These are phyloP conservation scores for Friedmanniomyces endolithicus DNA, from an alignment of 495 filamentous ascomycete genomes.

Conservation along the genomic window DNA sequence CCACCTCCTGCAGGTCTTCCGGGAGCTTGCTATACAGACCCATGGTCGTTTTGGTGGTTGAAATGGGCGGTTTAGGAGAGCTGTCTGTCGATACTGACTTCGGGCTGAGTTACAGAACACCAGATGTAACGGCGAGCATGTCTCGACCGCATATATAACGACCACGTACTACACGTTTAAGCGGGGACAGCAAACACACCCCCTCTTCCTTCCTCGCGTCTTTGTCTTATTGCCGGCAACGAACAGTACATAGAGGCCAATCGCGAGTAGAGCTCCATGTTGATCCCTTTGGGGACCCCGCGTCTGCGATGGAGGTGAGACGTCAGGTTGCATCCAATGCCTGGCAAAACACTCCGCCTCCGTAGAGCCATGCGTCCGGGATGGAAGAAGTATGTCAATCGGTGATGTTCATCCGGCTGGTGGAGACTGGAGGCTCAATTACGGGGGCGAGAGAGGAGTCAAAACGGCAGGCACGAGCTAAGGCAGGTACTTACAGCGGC, in stretches of 20 bases:
- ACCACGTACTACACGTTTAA: not conserved
- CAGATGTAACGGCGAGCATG: no score
- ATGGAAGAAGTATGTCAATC: no score
- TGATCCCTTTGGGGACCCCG: not conserved
- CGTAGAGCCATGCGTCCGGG: no score
- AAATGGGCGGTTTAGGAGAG: not conserved
- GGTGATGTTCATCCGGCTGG: no score
- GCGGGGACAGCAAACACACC: not conserved
- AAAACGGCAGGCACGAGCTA: no score
- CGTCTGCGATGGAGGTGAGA: not conserved
- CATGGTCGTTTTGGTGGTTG: conserved; percentile 22
- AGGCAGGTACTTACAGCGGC: no score
- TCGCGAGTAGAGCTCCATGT: not conserved
- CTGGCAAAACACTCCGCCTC: no score
- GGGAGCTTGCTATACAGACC: conserved; percentile 27
- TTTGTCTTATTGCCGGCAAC: not conserved
- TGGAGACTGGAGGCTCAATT: no score
- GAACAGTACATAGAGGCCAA: not conserved
- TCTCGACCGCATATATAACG: not conserved
- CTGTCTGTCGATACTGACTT: not conserved
- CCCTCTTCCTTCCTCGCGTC: not conserved
- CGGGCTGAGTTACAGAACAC: not conserved
- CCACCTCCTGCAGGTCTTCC: conserved; percentile 28
- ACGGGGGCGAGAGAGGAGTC: no score
- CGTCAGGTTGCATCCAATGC: not conserved